phyloP scores from a whole-genome alignment of 352 stramenopile genomes.

The Aphanomyces invadans region DNA sequence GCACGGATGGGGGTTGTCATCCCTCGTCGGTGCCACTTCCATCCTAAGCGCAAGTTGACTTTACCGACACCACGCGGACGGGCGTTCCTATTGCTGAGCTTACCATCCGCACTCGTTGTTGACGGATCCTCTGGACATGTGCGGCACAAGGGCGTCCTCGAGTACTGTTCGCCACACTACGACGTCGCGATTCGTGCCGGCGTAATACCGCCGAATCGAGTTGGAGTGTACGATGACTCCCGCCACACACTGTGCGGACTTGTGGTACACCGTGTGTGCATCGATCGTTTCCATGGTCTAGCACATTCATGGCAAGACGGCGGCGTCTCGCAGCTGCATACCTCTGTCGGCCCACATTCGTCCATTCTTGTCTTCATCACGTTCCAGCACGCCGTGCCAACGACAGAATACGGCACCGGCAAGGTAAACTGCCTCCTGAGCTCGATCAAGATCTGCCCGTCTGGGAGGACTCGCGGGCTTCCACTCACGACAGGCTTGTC shows the following conservation, averaged over 20 bases:
- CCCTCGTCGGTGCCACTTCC: constrained; percentile 1
- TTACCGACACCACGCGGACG: neutral
- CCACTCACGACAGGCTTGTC: neutral
- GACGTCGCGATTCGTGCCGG: neutral
- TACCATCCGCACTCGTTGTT: constrained; percentile 8
- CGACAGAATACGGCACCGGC: neutral
- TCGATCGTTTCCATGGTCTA: constrained; percentile 8
- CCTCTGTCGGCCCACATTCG: neutral
- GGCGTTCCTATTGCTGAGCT: neutral
- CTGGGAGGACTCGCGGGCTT: neutral
- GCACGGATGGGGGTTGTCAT: neutral
- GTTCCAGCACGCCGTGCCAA: neutral
- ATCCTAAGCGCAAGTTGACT: too few species aligned
- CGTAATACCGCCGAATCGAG: constrained; percentile 6
- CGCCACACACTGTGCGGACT: neutral
- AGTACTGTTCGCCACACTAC: constrained; percentile 2
- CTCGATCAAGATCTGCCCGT: neutral
- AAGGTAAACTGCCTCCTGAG: neutral
- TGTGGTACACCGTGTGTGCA: constrained; percentile 7
- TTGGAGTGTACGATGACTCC: constrained; percentile 4
- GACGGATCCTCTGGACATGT: neutral
- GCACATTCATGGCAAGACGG: neutral
- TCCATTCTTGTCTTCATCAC: neutral
- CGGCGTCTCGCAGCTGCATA: neutral
- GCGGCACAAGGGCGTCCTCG: neutral